A percentile compares a stretch with the other conserved stretches of the same genome.
These are phyloP conservation scores for Vanrija pseudolonga DNA, from an alignment of 1,284 basidiomycete genomes.

Conservation along the genomic window DNA sequence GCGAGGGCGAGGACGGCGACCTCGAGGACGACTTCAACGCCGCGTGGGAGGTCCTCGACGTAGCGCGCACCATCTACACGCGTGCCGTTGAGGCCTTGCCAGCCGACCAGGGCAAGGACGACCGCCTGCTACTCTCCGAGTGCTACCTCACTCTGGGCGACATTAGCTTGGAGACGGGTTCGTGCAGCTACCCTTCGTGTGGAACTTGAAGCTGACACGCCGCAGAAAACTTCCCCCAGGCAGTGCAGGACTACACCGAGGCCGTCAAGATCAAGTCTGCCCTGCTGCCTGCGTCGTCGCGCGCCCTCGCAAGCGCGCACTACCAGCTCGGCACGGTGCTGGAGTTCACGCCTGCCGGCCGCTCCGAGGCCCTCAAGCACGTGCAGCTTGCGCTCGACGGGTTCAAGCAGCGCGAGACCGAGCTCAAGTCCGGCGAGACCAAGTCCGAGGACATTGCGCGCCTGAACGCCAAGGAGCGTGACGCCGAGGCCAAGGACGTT, in stretches of 20 bases:
- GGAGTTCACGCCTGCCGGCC: constrained; percentile 67
- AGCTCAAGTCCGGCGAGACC: constrained; percentile 58
- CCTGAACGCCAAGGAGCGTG: constrained; percentile 65
- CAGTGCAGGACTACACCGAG: constrained; percentile 73
- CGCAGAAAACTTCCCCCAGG: constrained; percentile 87
- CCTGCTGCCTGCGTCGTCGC: constrained; percentile 70
- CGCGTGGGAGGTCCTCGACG: constrained; percentile 87
- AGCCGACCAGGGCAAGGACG: constrained; percentile 42
- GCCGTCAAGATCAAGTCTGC: constrained; percentile 66
- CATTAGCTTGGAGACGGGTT: constrained; percentile 83
- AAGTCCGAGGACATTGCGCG: constrained; percentile 30
- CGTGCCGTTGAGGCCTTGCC: constrained; percentile 51
- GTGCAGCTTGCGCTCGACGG: constrained; percentile 72
- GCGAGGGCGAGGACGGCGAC: constrained; percentile 52
- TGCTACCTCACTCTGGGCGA: constrained; percentile 79
- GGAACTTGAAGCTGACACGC: neutral
- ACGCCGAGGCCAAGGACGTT: constrained; percentile 72
- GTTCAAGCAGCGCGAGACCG: constrained; percentile 63
- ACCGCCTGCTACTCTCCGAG: constrained; percentile 68
- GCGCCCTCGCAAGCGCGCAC: constrained; percentile 82
- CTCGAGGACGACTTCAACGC: constrained; percentile 92
- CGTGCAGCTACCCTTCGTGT: constrained; percentile 18
- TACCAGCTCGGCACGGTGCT: constrained; percentile 86
- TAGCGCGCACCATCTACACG: constrained; percentile 76
- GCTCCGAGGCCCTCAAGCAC: constrained; percentile 73